Evolutionary conservation across 345 rosid species (phyloP), one percentile per base, ranked within the genome.

Genomic region (Populus nigra): DNA sequence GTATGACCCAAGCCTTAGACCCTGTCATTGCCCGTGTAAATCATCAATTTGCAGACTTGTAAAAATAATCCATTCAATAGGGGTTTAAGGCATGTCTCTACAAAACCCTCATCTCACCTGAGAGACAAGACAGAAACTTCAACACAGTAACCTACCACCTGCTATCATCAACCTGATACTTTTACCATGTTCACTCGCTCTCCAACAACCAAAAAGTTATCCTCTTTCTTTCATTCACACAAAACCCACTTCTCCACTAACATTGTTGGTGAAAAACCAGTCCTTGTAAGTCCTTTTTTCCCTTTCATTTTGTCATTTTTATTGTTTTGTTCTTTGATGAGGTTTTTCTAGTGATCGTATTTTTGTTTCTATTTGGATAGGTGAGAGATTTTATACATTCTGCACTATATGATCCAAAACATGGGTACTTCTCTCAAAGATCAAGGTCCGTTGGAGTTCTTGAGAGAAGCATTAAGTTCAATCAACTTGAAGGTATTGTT

Each of bases 341-440:
- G 8, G 53, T 35, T 15, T 5, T 62, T 45, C 13, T 20, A 18
- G 25, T 68, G 4, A 70, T 22, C 18, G 45, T 53, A 47, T 31
- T 7, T 47, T 59, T 61, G 25, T 23, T 49, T 69, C 59, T 69
- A 49, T 23, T 18, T 70, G 78, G 65, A 79, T 80, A 92, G 96
- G 96, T 92, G 22, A 88, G 97, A n/a, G 97, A 94, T 87, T 94
- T 92, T 79, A 82, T 94, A 73, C 93, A 88, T 73, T 87, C 89
- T 1, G 93, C 94, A 38, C 72, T 96, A 55, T 96, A 93, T 74
- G 93, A 92, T 79, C 89, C 91, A 25, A 77, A 84, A 16, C 94
- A 90, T n/a, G 98, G 98, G 5, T 93, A 92, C 90, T 96, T 96
- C 90, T 92, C 98, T 25, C 92, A 88, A 75, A 79, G 89, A 75